Evolutionary conservation across 106 monocot genomes (phyloP), one percentile per base, ranked within the genome.

Genomic region (Acanthochlamys bracteata): DNA sequence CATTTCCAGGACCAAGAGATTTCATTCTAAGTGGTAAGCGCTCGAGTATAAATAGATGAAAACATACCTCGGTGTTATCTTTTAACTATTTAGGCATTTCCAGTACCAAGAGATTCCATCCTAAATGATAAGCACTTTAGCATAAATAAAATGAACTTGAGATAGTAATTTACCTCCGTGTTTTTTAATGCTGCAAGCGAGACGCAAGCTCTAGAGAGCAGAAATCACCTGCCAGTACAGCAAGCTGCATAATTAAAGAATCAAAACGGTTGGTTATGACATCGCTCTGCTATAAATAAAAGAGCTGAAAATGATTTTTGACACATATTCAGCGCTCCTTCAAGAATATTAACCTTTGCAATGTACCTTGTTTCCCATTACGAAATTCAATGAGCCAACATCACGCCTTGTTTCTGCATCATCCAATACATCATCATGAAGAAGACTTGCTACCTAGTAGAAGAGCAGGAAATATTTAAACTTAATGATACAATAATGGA

Each of bases 391-490:
- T 26, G 95, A 96, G 68, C 76, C 72, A 72, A 96, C 71, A n/a
- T 90, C 95, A 66, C 95, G 87, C 26, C 95, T 80, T 53, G 84
- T 96, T 57, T 96, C 90, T 54, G 95, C 95, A 84, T 96, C 95
- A 82, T 96, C 95, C 55, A 96, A 72, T 2, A 96, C 95, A 74
- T 96, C 95, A 79, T 96, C 90, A 76, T 96, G 95, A 61, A 96
- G 90, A 66, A 96, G 84, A 63, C 95, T 96, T 71, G 95, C 95
- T 13, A 90, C 95, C 95, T 96, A 55, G 11, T 54, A 63, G 10
- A 26, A 20, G 27, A 72, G 17, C 4, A 33, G 6, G 33, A 33
- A 33, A 33, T 33, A 1, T 33, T 1, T 33, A 33, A 33, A 1
- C 6, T 33, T 21, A 49, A 49, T 2, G 9, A 49, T 49, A 49